Conservation (phyloP, 768 basidiomycete species). For the Leccinum uliginosum region DNA sequence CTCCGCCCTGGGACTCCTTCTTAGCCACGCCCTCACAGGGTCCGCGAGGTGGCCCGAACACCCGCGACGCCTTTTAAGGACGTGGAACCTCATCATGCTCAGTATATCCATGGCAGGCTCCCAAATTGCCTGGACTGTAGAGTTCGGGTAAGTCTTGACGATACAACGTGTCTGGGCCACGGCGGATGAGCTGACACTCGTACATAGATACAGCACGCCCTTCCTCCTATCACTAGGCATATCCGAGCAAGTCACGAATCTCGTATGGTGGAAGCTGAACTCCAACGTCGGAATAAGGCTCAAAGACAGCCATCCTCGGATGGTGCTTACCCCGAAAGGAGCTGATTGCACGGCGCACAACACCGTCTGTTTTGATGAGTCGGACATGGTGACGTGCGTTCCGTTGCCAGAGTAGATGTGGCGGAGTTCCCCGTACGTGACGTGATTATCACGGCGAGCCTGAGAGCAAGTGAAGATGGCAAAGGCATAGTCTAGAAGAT, state of each 20-base stretch:
- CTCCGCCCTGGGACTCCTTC: too few relatives aligned
- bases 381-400: not conserved
- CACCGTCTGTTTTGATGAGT: not conserved
- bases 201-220: slow-evolving; percentile 85
- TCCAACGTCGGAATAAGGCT: too few relatives aligned
- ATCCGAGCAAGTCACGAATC: slow-evolving; percentile 84
- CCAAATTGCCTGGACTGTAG: slow-evolving; percentile 94
- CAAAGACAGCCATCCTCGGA: too few relatives aligned
- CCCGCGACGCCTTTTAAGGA: slow-evolving; percentile 29
- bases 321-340: not conserved
- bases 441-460: not conserved
- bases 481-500: not conserved
- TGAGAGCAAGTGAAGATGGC: not conserved
- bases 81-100: slow-evolving; percentile 76
- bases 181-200: not conserved
- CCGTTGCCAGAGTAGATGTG: not conserved
- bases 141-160: slow-evolving; percentile 66
- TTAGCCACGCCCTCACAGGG: too few relatives aligned
- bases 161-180: not conserved
- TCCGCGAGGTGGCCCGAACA: too few relatives aligned
- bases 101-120: slow-evolving; percentile 93
- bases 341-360: not conserved
- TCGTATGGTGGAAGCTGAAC: slow-evolving; percentile 79
- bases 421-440: not conserved
- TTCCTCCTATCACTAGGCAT: slow-evolving; percentile 79